Base-by-base conservation (phyloP, 768 basidiomycete genomes). In the Jaapia argillacea region DNA sequence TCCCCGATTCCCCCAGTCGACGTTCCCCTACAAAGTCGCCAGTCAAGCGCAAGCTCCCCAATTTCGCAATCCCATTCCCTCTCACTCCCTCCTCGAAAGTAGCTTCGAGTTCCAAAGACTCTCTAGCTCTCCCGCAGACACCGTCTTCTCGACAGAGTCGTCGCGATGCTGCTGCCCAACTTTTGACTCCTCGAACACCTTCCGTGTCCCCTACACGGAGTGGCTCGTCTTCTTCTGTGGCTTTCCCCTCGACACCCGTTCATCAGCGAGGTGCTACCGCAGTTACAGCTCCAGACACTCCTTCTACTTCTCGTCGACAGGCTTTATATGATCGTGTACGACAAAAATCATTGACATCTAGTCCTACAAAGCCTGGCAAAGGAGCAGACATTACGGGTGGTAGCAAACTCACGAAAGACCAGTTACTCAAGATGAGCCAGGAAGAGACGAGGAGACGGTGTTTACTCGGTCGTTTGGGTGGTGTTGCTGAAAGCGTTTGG, bases 401-500 rank as follows among this genome's bases (percentile, higher is more conserved):
- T 3, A 65, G 67, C 7, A 76, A 63, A 44, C 62, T 85, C 51
- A 75, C 74, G 35, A 75, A 70, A 46, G 84, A 85, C 42, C 74
- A 83, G 50, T 66, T 87, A 48, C 59, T 80, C 35, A 82, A 80
- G 60, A 63, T 88, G 44, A 69, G 79, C 33, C 85, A 87, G 54
- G 85, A 88, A 45, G 87, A 85, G 56, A 73, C 84, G 64, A 72
- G 85, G 46, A 71, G 82, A 45, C 69, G 86, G 27, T 86, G 82
- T 50, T 58, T 89, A 24, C 68, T 91, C 5, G 87, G 87, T 40
- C 77, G 88, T 16, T 71, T 91, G 5, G 72, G 73, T 22, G 81
- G 82, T 6, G 75, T 91, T 23, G 88, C 88, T n/a, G 87, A 91
- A 55, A 84, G 86, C 49, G 74, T 83, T 14, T 90, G 87, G 85